Base-by-base conservation (phyloP, 2,329 filamentous ascomycete genomes). In the Periconia sp. region DNA sequence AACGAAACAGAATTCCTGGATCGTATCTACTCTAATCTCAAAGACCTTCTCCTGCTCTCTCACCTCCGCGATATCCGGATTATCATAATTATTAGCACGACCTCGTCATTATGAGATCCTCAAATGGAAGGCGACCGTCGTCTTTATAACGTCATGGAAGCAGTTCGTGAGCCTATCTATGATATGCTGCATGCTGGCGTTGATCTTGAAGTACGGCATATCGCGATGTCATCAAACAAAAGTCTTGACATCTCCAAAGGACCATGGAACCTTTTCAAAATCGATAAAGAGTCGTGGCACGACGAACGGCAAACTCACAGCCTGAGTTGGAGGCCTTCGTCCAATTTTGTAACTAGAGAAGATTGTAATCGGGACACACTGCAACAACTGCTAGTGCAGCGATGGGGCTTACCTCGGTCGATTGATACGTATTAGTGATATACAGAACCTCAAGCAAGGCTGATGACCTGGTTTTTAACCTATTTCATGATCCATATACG, bases 71-170 rank as follows among this genome's bases (percentile, higher is more conserved):
- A 46, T 1, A 3, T 46, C 19, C 27, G 41, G 5, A 23, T 53
- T 15, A 41, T 19, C 13, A 31, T 53, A 1, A 8, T 17, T 20
- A 15, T 53, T 9, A n/a, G 1, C 33, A 41, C 42, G 6, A 41
- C 41, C 15, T n/a, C 30, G 17, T 42, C 46, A 11, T 14, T 45
- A 11, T 11, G 41, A 17, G 15, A n/a, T 6, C 3, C 15, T 8
- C 14, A 14, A 5, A 18, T 17, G 9, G 41, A 20, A 17, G 47
- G 47, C n/a, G 41, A 50, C 10, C 46, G 51, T 19, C 46, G 51
- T 17, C 46, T 49, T 17, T 46, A 53, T 43, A 49, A 53, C 31
- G 33, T 50, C 27, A 47, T 53, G 47, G 51, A 53, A 19, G 41
- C 51, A 9, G 19, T 53, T 19, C 51, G 51, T 41, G 33, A 41